Evolutionary conservation across 2,329 filamentous ascomycete genomes (phyloP), one percentile per base, ranked within the genome.

Genomic region (Colletotrichum liaoningense): DNA sequence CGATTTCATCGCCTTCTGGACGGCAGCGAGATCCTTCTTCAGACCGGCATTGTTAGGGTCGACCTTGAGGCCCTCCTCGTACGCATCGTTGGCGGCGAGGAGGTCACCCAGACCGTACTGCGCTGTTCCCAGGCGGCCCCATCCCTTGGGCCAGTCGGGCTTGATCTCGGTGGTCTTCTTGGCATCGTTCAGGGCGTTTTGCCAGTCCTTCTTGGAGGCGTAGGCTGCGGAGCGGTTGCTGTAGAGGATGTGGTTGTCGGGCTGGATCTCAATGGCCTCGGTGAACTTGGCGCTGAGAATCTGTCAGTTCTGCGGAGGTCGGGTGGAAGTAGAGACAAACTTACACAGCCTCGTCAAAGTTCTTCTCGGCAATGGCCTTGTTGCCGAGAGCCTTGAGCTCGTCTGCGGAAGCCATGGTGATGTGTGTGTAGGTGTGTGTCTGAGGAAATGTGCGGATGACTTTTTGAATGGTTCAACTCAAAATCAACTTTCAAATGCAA

Each of bases 371-470:
- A 85, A 99, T 99, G 85, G 97, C 95, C 89, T 97, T 97, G 89
- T 99, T 99, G 88, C 96, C 97, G 83, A 97, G 93, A 80, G 95
- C 95, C 89, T 99, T 99, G 80, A 99, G 91, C 90, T 96, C 90
- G 83, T 93, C 91, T 78, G 90, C 90, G 75, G 88, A 89, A 79
- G 89, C 84, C 89, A 91, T 91, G 67, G 64, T 60, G 62, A 33
- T 55, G 7, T 64, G 33, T 49, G 9, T 63, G 11, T 55, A 7
- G 22, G 22, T 64, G 26, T 49, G 16, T 54, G 28, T 62, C 16
- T 57, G 4, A 24, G n/a, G 16, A 12, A 16, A 49, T 49, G 22
- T 14, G 63, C 8, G 59, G 42, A 70, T 38, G 60, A 38, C 33
- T 30, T n/a, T n/a, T 49, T 1, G 8, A 6, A 35, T n/a, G 33